Evolutionary conservation across 2,329 filamentous ascomycete genomes (phyloP), one percentile per base, ranked within the genome.

Genomic region (Pseudocercospora macadamiae): DNA sequence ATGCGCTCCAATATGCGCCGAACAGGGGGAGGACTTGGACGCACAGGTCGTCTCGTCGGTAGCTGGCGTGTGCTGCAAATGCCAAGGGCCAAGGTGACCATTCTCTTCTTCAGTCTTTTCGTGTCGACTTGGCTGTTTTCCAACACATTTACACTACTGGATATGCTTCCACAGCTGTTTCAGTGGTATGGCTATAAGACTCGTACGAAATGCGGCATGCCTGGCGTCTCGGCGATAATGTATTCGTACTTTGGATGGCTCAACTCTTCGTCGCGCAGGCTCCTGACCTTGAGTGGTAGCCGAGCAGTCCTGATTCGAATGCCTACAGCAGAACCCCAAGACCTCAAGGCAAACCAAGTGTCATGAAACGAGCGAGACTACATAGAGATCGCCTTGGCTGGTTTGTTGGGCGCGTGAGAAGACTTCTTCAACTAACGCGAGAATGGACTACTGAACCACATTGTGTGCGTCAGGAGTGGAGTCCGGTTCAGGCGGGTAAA

Each of bases 61-160:
- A 2, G 47, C 47, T 49, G 47, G 47, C 14, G 16, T 34, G n/a
- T 28, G 42, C 42, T 47, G 10, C 42, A 14, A 4, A 25, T 47
- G 47, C 47, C 47, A 49, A 49, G 47, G 47, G 47, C 47, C 47
- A 49, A 49, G 47, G 3, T 34, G 3, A 26, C 47, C 47, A 12
- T 49, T 49, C 47, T 49, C 47, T 49, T 21, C 47, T 32, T 23
- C 47, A 18, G 16, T 49, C 47, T 49, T 49, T 49, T 49, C 47
- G 30, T 34, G 47, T 19, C n/a, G 12, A 49, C 47, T 49, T 49
- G 47, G 47, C 47, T 30, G 25, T 19, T 30, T 6, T 49, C 45
- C 47, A 21, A 32, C 26, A 28, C n/a, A n/a, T 16, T 21, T 5
- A 21, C 6, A 16, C 45, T 32, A 21, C 42, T 14, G 42, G 9